Evolutionary conservation across 2,329 filamentous ascomycete species (phyloP).

Genomic region (Colletotrichum sojae): DNA sequence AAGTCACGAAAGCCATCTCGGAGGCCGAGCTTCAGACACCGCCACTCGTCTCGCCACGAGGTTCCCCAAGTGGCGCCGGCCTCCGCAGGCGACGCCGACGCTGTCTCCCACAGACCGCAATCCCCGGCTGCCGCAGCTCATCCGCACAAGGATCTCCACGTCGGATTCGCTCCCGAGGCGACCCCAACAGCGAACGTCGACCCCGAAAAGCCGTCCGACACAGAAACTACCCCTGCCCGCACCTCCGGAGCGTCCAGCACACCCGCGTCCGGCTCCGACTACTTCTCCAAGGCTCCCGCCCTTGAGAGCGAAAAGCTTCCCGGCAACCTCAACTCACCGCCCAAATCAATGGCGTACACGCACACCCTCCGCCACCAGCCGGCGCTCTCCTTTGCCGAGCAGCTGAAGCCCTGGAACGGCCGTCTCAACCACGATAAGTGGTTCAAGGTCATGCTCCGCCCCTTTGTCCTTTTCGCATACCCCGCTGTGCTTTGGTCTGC

Average conservation of each 20-base stretch:
- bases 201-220: slow-evolving; percentile 7
- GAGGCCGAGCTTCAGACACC: slow-evolving; percentile 62
- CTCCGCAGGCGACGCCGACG: neutral
- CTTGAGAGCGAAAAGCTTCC: slow-evolving; percentile 59
- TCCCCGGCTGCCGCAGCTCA: slow-evolving; percentile 20
- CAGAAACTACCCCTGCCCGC: neutral
- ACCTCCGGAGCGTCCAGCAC: slow-evolving; percentile 37
- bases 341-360: slow-evolving; percentile 71
- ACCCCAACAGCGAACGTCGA: neutral
- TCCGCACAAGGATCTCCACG: slow-evolving; percentile 48
- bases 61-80: slow-evolving; percentile 11
- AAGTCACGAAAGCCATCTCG: slow-evolving; percentile 54
- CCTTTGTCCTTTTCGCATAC: slow-evolving; percentile 89
- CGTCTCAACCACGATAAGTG: slow-evolving; percentile 84
- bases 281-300: slow-evolving; percentile 48
- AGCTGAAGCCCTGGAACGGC: slow-evolving; percentile 83
- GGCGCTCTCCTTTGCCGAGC: slow-evolving; percentile 78
- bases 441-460: slow-evolving; percentile 82
- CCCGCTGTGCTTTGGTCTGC: slow-evolving; percentile 92
- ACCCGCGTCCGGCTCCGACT: slow-evolving; percentile 42
- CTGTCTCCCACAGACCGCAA: neutral
- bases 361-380: slow-evolving; percentile 77
- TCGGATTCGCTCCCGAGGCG: slow-evolving; percentile 49
- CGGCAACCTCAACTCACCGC: slow-evolving; percentile 50
- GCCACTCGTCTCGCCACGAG: slow-evolving; percentile 57